Base-by-base conservation (phyloP, 768 basidiomycete genomes). In the Mycena vitilis region DNA sequence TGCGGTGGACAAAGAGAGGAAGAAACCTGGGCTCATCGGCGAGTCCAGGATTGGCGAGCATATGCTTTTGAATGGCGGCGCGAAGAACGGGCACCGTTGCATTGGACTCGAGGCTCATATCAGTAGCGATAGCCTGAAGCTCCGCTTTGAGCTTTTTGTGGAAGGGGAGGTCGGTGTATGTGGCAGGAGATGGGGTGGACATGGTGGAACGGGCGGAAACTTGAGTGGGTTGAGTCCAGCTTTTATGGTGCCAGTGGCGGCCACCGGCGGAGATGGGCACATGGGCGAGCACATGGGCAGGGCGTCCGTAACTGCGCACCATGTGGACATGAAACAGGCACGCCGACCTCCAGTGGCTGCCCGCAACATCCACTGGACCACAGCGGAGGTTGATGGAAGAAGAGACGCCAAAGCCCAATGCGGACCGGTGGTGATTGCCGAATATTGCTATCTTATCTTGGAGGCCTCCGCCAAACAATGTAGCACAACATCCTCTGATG, bases 391-490 rank as follows among this genome's bases (percentile, higher is more conserved):
- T n/a, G n/a, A n/a, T n/a, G n/a, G n/a, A n/a, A n/a, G n/a, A 34
- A 40, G 20, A n/a, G 53, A 23, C 52, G 34, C 34, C 34, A 57
- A 63, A 22, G 30, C 3, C 40, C n/a, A 52, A 63, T 22, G 40
- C 20, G 49, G 51, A 64, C 57, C 38, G 42, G 48, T 59, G 64
- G 55, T 64, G 56, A 63, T 62, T 57, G 42, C 38, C n/a, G 55
- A 8, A 20, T 51, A 49, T 16, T 36, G 49, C n/a, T 66, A 58
- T 58, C 44, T 20, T 51, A 66, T 36, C 48, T 65, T 48, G 54
- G n/a, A 20, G 47, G n/a, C 20, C 13, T 4, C 4, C 22, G 47
- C n/a, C n/a, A 48, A 48, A 8, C 47, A 48, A 4, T n/a, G n/a
- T 22, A 20, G n/a, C n/a, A 48, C 47, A 48, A 22, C 47, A 22